phyloP scores from a whole-genome alignment of 2,329 filamentous ascomycete genomes.

The Aspergillus pseudonomiae region DNA sequence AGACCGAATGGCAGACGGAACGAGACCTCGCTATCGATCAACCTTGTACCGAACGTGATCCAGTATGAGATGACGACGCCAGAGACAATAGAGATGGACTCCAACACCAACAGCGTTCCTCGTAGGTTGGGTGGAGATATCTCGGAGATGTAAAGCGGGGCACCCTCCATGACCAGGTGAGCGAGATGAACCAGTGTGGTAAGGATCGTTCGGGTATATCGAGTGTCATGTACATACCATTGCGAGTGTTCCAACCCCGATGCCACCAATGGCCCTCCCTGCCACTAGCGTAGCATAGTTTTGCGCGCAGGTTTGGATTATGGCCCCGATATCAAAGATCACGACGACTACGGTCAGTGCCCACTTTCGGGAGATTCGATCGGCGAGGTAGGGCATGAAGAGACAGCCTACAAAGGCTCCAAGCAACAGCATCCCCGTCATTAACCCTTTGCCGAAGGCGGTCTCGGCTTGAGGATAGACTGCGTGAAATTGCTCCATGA shows the following conservation, averaged over 20 bases:
- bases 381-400: constrained; percentile 43
- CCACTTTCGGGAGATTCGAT: constrained; percentile 47
- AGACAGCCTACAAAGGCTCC: constrained; percentile 38
- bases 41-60: constrained; percentile 56
- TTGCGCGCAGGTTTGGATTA: constrained; percentile 39
- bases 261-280: constrained; percentile 40
- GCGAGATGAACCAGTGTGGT: not conserved
- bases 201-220: not conserved
- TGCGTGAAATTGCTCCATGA: constrained; percentile 50
- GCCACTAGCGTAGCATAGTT: constrained; percentile 33
- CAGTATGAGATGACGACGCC: constrained; percentile 56
- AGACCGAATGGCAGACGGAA: constrained; percentile 51
- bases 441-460: constrained; percentile 45
- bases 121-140: constrained; percentile 40
- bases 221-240: constrained; percentile 26
- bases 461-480: constrained; percentile 40
- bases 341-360: constrained; percentile 35
- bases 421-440: constrained; percentile 49
- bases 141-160: constrained; percentile 40
- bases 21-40: constrained; percentile 46
- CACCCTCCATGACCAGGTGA: constrained; percentile 11
- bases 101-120: constrained; percentile 37
- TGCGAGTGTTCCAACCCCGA: constrained; percentile 41
- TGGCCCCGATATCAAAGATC: constrained; percentile 48
- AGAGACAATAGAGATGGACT: constrained; percentile 51